Evolutionary conservation across 345 rosid genomes (phyloP), one percentile per base, ranked within the genome.

Genomic region (Viola odorata): DNA sequence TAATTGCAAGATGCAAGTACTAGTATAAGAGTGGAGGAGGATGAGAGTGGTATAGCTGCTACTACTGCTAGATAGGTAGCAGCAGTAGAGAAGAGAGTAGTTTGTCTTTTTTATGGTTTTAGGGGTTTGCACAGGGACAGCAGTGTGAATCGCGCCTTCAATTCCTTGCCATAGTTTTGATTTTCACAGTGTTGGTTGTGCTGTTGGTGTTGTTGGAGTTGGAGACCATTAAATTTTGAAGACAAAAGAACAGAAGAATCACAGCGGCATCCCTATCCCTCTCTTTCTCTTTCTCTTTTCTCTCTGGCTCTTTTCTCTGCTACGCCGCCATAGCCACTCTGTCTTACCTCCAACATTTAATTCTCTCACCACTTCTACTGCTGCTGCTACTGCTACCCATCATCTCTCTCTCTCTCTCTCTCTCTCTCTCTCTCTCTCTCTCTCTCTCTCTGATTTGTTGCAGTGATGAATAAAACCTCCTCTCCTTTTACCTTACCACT

Each of bases 311-410:
- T 63, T 74, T 38, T 74, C 73, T 69, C 84, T 79, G 83, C 95
- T 80, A 77, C 84, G 95, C 95, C 89, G 95, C 83, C 89, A 79
- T 80, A 75, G 55, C 60, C 60, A 14, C 67, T 70, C 41, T 65
- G 68, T 75, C 75, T 57, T 65, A 23, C 32, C 32, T 23, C 32
- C 32, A 23, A 23, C 1, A 23, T 23, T 23, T 23, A 23, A 23
- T 23, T 57, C 81, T 78, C 62, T 76, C 77, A 23, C 32, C 32
- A 23, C 32, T 57, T 62, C 63, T 53, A 58, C 73, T 73, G 32
- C 32, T 23, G 32, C 81, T 74, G 80, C 75, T 65, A 70, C 77
- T 62, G 69, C 75, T 37, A 55, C 45, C 74, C 74, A 69, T 79
- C 63, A 77, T 71, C 59, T 69, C 71, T 69, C 67, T 72, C 70